Conservation (phyloP, 768 basidiomycete genomes). For the Amanita pseudoporphyria region DNA sequence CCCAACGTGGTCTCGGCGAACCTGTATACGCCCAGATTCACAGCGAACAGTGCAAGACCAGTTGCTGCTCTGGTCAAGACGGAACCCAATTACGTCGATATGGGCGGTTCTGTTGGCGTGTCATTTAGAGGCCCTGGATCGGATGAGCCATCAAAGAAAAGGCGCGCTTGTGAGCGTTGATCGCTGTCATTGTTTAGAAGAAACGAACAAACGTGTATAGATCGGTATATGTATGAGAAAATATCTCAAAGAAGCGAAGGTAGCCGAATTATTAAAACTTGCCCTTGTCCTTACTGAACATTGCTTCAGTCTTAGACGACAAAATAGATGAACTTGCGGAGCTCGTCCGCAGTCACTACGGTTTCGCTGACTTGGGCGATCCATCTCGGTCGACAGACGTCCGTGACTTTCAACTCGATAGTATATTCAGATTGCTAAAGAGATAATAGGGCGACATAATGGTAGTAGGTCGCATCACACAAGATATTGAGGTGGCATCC, state of each 20-base stretch:
- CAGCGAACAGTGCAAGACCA: constrained; percentile 12
- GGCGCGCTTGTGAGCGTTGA: constrained; percentile 46
- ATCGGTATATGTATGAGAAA: constrained; percentile 95
- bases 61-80: background rate
- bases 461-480: constrained; percentile 65
- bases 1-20: constrained; percentile 18
- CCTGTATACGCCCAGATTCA: constrained; percentile 27
- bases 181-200: background rate
- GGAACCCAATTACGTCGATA: background rate
- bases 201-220: constrained; percentile 23
- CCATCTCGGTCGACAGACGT: constrained; percentile 40
- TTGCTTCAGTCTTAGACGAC: constrained; percentile 61
- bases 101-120: constrained; percentile 14
- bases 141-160: constrained; percentile 28
- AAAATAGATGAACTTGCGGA: constrained; percentile 83
- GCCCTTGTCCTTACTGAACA: background rate
- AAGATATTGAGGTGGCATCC: constrained; percentile 53
- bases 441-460: constrained; percentile 47
- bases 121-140: constrained; percentile 30
- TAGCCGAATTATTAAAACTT: constrained; percentile 18
- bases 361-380: constrained; percentile 68
- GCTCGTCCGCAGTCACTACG: constrained; percentile 60
- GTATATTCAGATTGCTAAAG: constrained; percentile 1
- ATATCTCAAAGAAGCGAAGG: constrained; percentile 77
- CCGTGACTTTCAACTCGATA: constrained; percentile 11